Base-by-base conservation (phyloP, 768 basidiomycete genomes). In the Boletus rubroflammeus region DNA sequence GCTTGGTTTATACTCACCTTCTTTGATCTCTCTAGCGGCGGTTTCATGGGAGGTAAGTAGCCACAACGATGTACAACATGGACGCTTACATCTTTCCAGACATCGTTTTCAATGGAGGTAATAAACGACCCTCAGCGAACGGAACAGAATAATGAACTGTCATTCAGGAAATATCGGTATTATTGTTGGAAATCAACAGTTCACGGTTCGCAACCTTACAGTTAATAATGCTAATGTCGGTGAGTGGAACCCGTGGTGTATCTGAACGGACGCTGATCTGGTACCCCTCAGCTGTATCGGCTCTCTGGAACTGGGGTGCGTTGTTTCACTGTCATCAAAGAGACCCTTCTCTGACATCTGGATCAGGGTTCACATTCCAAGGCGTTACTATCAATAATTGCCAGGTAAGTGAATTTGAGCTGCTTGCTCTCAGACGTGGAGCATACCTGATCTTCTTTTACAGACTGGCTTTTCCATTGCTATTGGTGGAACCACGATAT, bases 131-230 rank as follows among this genome's bases (percentile, higher is more conserved):
- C 7, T 53, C 2, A 1, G 5, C 2, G 5, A 25, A 28, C n/a
- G 23, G 41, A 15, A 28, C 9, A 11, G 8, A 26, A 13, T 26
- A 14, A 9, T 21, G 26, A 50, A 11, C 1, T 26, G 21, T 47
- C 7, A 5, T 51, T n/a, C n/a, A 66, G 64, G 78, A 66, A 66
- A 57, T 43, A 82, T 73, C 43, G 89, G 85, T 15, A 83, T 90
- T 41, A 80, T 80, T 75, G 83, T 85, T 39, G 89, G 88, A 52
- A 90, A 85, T 55, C 89, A 92, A 70, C 89, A 91, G 77, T 86
- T 86, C 59, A 85, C 84, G 0, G 81, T 85, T 43, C 79, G 85
- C 26, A 86, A 86, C 61, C 67, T 86, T 50, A 81, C 77, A 1
- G 64, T 81, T 34, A 79, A 77, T 60, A 78, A 80, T 57, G 76